Base-by-base conservation (phyloP, 2,329 filamentous ascomycete genomes). In the Xylaria sp. region DNA sequence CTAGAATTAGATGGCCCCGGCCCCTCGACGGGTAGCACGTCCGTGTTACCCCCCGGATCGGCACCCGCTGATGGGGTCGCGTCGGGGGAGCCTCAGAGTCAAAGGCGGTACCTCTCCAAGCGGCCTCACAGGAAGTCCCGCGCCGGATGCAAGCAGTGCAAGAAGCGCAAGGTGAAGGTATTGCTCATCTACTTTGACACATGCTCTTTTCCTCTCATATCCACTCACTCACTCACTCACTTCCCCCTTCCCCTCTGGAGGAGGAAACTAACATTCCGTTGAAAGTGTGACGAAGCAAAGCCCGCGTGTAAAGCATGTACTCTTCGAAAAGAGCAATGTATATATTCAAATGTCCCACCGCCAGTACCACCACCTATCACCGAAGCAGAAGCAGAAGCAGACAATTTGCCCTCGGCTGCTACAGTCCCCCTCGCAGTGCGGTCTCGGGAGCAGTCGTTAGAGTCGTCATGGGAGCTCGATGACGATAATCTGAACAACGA, bases 111-210 rank as follows among this genome's bases (percentile, higher is more conserved):
- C 60, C 78, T 83, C 64, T 69, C 81, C 58, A 88, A 88, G 75
- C 81, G 85, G 11, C 85, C 85, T 56, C 86, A 88, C 75, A 85
- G 80, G 71, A 88, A 88, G 76, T 86, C 85, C 1, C 79, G 86
- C 34, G 79, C 80, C 2, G 86, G 85, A 5, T 88, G 86, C 72
- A 79, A 78, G 69, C 85, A 84, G 73, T 88, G 86, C 81, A 88
- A 88, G 77, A 75, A 77, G 17, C 83, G 86, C 63, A 87, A 85
- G 76, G 84, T 86, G 62, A 87, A 77, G 74, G 75, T 77, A 56
- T 55, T 34, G 65, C 21, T 30, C 42, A 14, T 12, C 19, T 17
- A 8, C 39, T 36, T 9, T 9, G 14, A 24, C 45, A 27, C 11
- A 3, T n/a, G 45, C 14, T 21, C 12, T 9, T 4, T 39, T 57